Evolutionary conservation across 768 basidiomycete species (phyloP), one percentile per base, ranked within the genome.

Genomic region (Kwoniella pini): DNA sequence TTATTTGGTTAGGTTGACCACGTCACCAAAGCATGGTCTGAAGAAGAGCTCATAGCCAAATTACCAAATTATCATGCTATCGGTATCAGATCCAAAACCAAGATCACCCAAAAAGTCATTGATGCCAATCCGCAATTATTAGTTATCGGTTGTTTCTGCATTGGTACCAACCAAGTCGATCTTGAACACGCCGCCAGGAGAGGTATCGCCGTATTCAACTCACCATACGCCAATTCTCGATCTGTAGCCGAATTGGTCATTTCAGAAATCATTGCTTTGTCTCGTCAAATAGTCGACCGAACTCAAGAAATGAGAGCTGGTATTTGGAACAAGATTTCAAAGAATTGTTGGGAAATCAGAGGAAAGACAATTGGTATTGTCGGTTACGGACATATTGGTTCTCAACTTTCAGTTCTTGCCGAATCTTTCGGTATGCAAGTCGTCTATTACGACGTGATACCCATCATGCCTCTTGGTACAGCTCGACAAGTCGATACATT

Each of bases 201-300:
- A 53, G 96, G 96, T 60, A 89, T 99, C 67, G 91, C 95, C 27
- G 95, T 99, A 56, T 99, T 99, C 84, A 99, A 99, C 80, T 98
- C 96, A 5, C 96, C 96, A 33, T 79, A 78, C 52, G 94, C 91
- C 76, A 98, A 96, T 82, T 98, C 96, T 30, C 90, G 96, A 69
- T 98, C 96, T 0, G 96, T 99, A 55, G 96, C 96, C 39, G 96
- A 99, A 81, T 86, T 99, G 48, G 96, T 99, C 79, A 86, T 99
- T 80, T 84, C 87, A 60, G 96, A 99, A 80, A 83, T 98, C 71
- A 85, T 99, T 72, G 88, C 88, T 3, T 87, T 99, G 65, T 95
- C 95, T 3, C 88, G 96, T 24, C 96, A 99, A 76, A 85, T 95
- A 69, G 86, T 87, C 70, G 90, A 99, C 80, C 88, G 96, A 57